Conservation (phyloP, 2,329 filamentous ascomycete genomes). For the Aplosporella prunicola region DNA sequence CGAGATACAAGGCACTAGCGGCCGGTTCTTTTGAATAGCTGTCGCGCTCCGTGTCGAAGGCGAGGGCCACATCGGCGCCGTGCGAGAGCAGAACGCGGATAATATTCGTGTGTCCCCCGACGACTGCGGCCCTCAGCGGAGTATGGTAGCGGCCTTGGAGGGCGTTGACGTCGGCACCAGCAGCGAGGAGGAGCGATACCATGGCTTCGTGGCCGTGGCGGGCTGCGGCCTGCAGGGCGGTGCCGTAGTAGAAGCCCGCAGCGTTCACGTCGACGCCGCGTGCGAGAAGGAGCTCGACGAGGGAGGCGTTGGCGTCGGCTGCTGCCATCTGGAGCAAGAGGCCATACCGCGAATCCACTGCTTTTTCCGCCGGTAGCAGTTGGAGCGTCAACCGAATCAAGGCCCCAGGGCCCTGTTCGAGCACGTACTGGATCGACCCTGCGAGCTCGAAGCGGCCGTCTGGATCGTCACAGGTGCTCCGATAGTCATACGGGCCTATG, state of each 20-base stretch:
- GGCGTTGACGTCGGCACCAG: slow-evolving; percentile 15
- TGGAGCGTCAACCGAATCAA: too few relatives aligned
- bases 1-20: too few relatives aligned
- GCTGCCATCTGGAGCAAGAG: background rate
- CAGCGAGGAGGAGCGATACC: slow-evolving; percentile 13
- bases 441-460: too few relatives aligned
- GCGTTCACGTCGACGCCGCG: slow-evolving; percentile 15
- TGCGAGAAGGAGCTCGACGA: slow-evolving; percentile 10
- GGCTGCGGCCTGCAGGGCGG: slow-evolving; percentile 15
- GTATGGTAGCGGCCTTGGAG: slow-evolving; percentile 9
- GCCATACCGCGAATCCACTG: background rate
- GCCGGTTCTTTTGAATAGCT: too few relatives aligned
- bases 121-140: slow-evolving; percentile 17
- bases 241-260: slow-evolving; percentile 12
- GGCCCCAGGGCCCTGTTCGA: too few relatives aligned
- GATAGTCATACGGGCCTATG: too few relatives aligned
- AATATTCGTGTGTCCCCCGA: slow-evolving; percentile 15
- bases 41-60: too few relatives aligned
- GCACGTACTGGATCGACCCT: too few relatives aligned
- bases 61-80: slow-evolving; percentile 16
- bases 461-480: too few relatives aligned
- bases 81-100: slow-evolving; percentile 15
- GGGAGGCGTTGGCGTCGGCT: background rate
- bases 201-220: slow-evolving; percentile 12
- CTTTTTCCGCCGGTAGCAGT: background rate